Conservation (phyloP, 2,329 filamentous ascomycete species). For the Dothideomycetidae sp. region DNA sequence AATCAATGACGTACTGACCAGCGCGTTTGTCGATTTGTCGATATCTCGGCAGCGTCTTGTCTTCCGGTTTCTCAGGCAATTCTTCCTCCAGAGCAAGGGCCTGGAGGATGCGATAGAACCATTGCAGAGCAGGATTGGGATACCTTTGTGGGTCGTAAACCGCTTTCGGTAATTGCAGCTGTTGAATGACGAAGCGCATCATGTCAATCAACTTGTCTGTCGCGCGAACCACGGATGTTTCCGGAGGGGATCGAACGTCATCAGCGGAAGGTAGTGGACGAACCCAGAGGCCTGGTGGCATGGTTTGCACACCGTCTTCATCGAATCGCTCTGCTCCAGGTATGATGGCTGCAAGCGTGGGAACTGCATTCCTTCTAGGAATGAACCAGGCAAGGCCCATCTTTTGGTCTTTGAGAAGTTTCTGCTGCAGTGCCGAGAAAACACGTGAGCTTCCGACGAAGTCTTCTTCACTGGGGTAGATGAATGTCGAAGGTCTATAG, state of each 20-base stretch:
- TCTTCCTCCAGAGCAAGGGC: constrained; percentile 85
- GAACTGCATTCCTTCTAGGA: constrained; percentile 63
- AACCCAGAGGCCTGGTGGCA: constrained; percentile 79
- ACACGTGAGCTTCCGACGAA: constrained; percentile 84
- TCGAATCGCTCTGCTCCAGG: constrained; percentile 56
- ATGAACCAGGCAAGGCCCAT: constrained; percentile 85
- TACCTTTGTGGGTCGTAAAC: constrained; percentile 76
- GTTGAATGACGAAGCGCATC: constrained; percentile 72
- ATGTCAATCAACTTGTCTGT: constrained; percentile 61
- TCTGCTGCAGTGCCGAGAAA: constrained; percentile 81
- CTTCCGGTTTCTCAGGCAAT: constrained; percentile 56
- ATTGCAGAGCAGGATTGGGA: constrained; percentile 74
- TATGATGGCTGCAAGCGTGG: constrained; percentile 65
- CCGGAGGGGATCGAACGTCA: constrained; percentile 64
- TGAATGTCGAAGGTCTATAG: constrained; percentile 73
- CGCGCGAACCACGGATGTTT: constrained; percentile 41
- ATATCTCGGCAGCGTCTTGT: constrained; percentile 72
- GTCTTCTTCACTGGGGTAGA: constrained; percentile 84
- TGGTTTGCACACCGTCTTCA: constrained; percentile 51
- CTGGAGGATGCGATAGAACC: constrained; percentile 93
- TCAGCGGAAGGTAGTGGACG: constrained; percentile 80
- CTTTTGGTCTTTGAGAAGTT: constrained; percentile 64
- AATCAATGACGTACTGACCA: constrained; percentile 63
- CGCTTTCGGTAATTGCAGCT: constrained; percentile 75
- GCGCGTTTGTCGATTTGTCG: constrained; percentile 81